Evolutionary conservation across 2,329 filamentous ascomycete species (phyloP).

Genomic region (Ceratocystis colombiana): DNA sequence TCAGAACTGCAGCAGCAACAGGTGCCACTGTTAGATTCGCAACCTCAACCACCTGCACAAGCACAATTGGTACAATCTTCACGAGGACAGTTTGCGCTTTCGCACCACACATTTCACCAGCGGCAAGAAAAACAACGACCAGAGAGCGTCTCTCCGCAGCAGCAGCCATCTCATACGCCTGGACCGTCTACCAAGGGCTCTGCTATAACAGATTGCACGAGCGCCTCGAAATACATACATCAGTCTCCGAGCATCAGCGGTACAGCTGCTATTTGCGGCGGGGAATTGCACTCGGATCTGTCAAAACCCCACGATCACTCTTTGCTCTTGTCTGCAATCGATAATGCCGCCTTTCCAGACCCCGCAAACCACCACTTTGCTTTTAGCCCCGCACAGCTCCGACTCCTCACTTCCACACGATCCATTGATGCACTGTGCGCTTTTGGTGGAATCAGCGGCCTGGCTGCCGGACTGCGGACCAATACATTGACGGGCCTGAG

Average conservation of each 20-base stretch:
- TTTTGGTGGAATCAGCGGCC: constrained; percentile 45
- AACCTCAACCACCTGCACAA: background rate
- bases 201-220: constrained; percentile 7
- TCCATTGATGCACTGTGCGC: constrained; percentile 40
- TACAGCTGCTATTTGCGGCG: background rate
- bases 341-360: constrained; percentile 21
- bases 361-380: constrained; percentile 39
- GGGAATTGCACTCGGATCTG: too few species aligned
- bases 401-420: constrained; percentile 44
- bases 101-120: background rate
- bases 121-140: background rate
- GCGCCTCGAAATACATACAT: constrained; percentile 10
- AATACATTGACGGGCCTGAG: constrained; percentile 41
- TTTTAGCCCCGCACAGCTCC: constrained; percentile 45
- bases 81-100: background rate
- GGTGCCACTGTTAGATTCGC: background rate
- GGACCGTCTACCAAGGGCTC: constrained; percentile 11
- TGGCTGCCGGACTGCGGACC: constrained; percentile 43
- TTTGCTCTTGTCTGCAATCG: constrained; percentile 16
- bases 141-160: background rate
- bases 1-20: background rate
- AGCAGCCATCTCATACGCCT: background rate
- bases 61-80: background rate
- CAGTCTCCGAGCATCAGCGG: background rate
- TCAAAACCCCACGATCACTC: constrained; percentile 2